These are phyloP conservation scores for Talaromyces adpressus DNA, from an alignment of 495 filamentous ascomycete species.

Conservation along the genomic window DNA sequence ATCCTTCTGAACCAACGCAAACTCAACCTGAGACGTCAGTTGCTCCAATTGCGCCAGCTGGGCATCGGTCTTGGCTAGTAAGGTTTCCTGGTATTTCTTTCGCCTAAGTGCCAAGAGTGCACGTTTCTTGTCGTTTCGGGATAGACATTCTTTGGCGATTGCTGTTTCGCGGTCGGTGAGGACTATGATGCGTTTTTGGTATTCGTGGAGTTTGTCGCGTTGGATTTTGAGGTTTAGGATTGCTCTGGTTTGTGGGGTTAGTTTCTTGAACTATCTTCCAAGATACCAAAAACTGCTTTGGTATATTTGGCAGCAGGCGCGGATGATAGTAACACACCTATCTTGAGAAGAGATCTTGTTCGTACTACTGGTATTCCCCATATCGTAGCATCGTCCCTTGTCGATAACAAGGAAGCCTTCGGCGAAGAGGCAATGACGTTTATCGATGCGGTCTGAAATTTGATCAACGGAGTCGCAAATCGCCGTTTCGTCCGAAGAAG, in stretches of 20 bases:
- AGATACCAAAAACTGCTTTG: neutral
- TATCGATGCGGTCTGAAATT: neutral
- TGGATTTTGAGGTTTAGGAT: slow-evolving; percentile 97
- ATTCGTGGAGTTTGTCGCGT: slow-evolving; percentile 91
- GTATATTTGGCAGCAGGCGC: neutral
- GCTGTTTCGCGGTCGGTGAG: slow-evolving; percentile 77
- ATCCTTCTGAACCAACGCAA: slow-evolving; percentile 92
- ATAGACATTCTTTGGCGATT: slow-evolving; percentile 75
- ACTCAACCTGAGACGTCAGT: slow-evolving; percentile 78
- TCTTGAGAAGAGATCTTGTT: slow-evolving; percentile 69
- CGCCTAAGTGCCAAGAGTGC: slow-evolving; percentile 85
- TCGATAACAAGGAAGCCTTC: slow-evolving; percentile 1
- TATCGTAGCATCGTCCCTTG: slow-evolving; percentile 35
- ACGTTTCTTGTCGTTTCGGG: slow-evolving; percentile 63
- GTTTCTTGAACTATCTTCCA: neutral
- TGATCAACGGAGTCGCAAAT: neutral
- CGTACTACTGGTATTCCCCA: slow-evolving; percentile 61
- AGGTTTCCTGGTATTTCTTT: slow-evolving; percentile 93
- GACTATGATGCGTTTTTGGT: slow-evolving; percentile 78
- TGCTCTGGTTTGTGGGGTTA: slow-evolving; percentile 47
- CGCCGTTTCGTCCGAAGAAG: neutral
- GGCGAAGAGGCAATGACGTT: slow-evolving; percentile 4
- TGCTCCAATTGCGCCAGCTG: slow-evolving; percentile 86
- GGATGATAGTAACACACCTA: slow-evolving; percentile 33
- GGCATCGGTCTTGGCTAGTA: slow-evolving; percentile 82